Conservation (phyloP, 306 rosid genomes). For the Biancaea sappan region DNA sequence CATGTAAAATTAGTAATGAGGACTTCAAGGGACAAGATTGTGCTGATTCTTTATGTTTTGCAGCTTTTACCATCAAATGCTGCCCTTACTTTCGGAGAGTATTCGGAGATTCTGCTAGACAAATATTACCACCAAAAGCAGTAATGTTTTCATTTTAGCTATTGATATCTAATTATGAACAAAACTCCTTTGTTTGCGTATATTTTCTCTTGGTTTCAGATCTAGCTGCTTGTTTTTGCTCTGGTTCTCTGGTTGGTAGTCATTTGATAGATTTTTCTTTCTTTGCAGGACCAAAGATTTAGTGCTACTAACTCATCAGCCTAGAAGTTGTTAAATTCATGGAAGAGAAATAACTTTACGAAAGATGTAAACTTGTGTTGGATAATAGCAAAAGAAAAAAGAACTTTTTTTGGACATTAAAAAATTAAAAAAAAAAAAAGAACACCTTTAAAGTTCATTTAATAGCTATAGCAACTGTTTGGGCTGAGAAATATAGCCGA, state of each 20-base stretch:
- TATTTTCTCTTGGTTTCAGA: constrained; percentile 19
- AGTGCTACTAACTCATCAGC: neutral
- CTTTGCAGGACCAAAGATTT: constrained; percentile 29
- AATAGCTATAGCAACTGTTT: neutral
- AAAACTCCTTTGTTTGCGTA: constrained; percentile 13
- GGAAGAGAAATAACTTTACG: constrained; percentile 22
- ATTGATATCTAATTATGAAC: constrained; percentile 2
- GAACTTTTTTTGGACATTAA: too few relatives aligned
- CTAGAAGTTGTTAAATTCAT: neutral
- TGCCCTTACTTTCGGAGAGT: constrained; percentile 84
- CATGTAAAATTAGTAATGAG: neutral
- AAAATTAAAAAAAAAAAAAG: neutral
- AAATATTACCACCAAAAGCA: constrained; percentile 70
- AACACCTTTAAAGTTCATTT: neutral
- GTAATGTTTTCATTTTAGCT: constrained; percentile 29
- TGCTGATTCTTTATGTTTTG: constrained; percentile 2
- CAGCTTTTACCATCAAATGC: constrained; percentile 75
- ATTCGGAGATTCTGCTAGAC: constrained; percentile 83
- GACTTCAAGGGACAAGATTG: constrained; percentile 9
- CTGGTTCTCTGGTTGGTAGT: constrained; percentile 1
- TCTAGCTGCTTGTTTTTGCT: constrained; percentile 16
- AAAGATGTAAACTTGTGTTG: constrained; percentile 9
- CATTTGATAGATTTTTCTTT: neutral
- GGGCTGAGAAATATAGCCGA: neutral
- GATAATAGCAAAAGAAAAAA: constrained; percentile 1